Percentiles rank a stretch among this genome's conserved stretches.
Conservation (phyloP, 805 yeast genomes). For the Pichia nakasei region DNA sequence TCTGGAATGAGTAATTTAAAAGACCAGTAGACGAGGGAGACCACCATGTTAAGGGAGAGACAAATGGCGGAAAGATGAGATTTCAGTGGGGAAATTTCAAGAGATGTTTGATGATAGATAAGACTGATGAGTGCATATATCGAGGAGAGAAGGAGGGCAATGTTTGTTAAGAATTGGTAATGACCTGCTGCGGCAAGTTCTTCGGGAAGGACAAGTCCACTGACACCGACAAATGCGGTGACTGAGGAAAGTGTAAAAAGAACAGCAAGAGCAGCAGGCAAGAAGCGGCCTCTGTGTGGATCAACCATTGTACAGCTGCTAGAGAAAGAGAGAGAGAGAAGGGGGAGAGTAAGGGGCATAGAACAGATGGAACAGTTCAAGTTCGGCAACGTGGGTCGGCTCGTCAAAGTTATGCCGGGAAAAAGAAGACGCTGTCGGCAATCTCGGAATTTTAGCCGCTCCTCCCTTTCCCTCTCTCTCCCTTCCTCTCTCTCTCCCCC, state of each 20-base stretch:
- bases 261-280: not conserved
- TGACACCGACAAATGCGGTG: slow-evolving; percentile 11
- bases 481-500: too few species aligned
- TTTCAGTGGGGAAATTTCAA: not conserved
- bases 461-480: too few species aligned
- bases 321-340: too few species aligned
- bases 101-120: slow-evolving; percentile 25
- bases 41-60: slow-evolving; percentile 50
- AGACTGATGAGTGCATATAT: slow-evolving; percentile 33
- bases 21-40: slow-evolving; percentile 63
- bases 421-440: too few species aligned
- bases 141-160: slow-evolving; percentile 44
- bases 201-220: slow-evolving; percentile 35
- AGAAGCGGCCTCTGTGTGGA: not conserved
- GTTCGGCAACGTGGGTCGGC: too few species aligned
- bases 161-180: slow-evolving; percentile 63
- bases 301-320: too few species aligned
- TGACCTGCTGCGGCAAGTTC: slow-evolving; percentile 51
- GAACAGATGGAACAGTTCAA: too few species aligned
- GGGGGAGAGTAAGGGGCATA: too few species aligned
- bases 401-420: too few species aligned
- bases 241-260: slow-evolving; percentile 9
- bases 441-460: too few species aligned
- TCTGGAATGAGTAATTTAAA: slow-evolving; percentile 43
- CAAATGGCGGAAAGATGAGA: slow-evolving; percentile 41